phyloP scores from a whole-genome alignment of 352 stramenopile genomes.

The Phytopythium delawarense region DNA sequence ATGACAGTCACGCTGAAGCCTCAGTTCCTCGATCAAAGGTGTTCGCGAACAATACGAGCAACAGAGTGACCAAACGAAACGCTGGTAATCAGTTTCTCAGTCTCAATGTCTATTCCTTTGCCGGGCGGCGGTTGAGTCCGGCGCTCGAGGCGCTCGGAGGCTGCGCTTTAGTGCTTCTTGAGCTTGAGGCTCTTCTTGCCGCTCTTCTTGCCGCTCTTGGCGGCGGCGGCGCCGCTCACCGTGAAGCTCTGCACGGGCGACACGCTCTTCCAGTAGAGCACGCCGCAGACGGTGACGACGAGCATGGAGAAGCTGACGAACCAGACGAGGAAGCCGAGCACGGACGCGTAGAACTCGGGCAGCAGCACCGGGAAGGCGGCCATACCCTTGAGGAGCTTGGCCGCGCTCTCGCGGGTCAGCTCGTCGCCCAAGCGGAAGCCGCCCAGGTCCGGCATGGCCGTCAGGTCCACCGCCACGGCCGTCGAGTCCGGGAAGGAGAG shows the following conservation, averaged over 20 bases:
- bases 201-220: neutral
- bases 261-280: constrained; percentile 73
- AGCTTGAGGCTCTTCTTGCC: constrained; percentile 59
- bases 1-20: too few relatives aligned
- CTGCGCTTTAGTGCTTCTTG: constrained; percentile 38
- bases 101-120: too few relatives aligned
- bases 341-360: constrained; percentile 48
- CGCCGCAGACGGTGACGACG: constrained; percentile 58
- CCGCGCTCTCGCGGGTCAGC: constrained; percentile 35
- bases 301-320: constrained; percentile 56
- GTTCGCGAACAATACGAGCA: neutral
- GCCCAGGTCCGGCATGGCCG: constrained; percentile 38
- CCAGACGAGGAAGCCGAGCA: constrained; percentile 73
- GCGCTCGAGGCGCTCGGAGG: too few relatives aligned
- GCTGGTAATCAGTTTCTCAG: too few relatives aligned
- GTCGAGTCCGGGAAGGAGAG: constrained; percentile 1
- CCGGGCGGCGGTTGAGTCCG: too few relatives aligned
- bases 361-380: constrained; percentile 54
- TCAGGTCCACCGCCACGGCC: constrained; percentile 8
- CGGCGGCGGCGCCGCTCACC: constrained; percentile 6
- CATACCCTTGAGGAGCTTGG: constrained; percentile 62
- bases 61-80: too few relatives aligned
- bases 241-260: constrained; percentile 21
- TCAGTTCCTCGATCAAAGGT: too few relatives aligned
- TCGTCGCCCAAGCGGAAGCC: constrained; percentile 55